A percentile compares a stretch with the other conserved stretches of the same genome.
Evolutionary conservation across 2,329 filamentous ascomycete species (phyloP).

Genomic region (Xylaria arbuscula): DNA sequence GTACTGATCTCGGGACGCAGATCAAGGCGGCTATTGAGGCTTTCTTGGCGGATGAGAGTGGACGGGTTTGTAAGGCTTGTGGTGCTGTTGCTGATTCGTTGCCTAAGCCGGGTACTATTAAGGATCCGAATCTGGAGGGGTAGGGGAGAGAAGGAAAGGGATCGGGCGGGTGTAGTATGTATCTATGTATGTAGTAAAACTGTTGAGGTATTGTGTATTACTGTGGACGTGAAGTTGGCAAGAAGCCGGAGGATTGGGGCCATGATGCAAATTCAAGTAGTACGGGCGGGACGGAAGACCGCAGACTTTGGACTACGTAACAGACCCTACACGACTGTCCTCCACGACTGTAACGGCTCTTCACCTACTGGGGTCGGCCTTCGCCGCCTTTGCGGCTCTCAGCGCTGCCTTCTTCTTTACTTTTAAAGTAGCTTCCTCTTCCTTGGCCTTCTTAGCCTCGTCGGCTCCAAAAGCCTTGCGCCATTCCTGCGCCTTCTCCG

Average conservation of each 20-base stretch:
- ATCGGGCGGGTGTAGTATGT: neutral
- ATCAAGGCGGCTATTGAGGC: conserved; percentile 90
- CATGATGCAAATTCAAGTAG: too few species aligned
- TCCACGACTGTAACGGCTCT: conserved; percentile 9
- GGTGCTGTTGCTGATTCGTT: conserved; percentile 79
- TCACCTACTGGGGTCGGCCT: conserved; percentile 20
- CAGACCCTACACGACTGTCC: too few species aligned
- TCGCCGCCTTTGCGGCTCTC: conserved; percentile 27
- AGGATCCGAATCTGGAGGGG: conserved; percentile 66
- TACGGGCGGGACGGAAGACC: too few species aligned
- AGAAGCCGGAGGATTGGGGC: neutral
- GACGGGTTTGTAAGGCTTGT: conserved; percentile 81
- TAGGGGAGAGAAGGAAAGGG: conserved; percentile 35
- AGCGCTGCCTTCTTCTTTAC: conserved; percentile 29
- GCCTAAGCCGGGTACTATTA: conserved; percentile 69
- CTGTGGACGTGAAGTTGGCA: neutral
- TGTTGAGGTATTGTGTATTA: too few species aligned
- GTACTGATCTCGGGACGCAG: conserved; percentile 90
- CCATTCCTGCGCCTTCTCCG: conserved; percentile 35
- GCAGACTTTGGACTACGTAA: too few species aligned
- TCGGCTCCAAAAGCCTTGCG: conserved; percentile 28
- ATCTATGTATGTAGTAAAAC: neutral
- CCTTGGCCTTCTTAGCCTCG: conserved; percentile 34
- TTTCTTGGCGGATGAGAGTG: conserved; percentile 73
- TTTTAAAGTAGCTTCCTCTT: conserved; percentile 32